A percentile compares a stretch with the other conserved stretches of the same genome.
Conservation (phyloP, 73 alveolate genomes). For the Paramecium biaurelia region DNA sequence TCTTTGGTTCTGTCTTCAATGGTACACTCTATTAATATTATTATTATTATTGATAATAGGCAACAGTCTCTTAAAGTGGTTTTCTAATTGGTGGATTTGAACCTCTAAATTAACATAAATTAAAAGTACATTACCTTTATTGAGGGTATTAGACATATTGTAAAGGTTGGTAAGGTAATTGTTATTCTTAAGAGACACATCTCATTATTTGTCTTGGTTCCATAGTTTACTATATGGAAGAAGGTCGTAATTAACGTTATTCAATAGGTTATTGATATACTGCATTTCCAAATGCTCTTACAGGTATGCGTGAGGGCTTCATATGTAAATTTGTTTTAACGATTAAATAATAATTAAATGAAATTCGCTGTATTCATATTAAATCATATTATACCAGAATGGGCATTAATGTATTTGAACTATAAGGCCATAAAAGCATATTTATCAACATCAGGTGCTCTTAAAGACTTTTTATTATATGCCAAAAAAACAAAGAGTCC, state of each 20-base stretch:
- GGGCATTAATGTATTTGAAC: slow-evolving; percentile 37
- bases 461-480: background rate
- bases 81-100: background rate
- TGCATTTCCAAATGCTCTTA: slow-evolving; percentile 46
- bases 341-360: slow-evolving; percentile 35
- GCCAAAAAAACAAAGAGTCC: slow-evolving; percentile 2
- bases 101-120: background rate
- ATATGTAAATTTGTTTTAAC: slow-evolving; percentile 1
- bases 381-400: slow-evolving; percentile 42
- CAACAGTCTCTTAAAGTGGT: background rate
- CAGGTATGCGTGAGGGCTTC: slow-evolving; percentile 38
- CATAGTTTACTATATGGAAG: background rate
- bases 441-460: background rate
- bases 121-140: background rate
- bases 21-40: background rate
- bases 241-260: background rate
- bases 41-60: background rate
- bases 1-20: background rate
- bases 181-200: background rate
- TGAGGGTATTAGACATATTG: background rate
- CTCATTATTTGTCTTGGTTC: slow-evolving; percentile 10
- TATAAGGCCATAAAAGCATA: background rate
- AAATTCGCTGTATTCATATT: background rate
- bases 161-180: background rate
- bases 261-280: background rate